Evolutionary conservation across 1,284 basidiomycete genomes (phyloP).

Genomic region (Vanrija pseudolonga): DNA sequence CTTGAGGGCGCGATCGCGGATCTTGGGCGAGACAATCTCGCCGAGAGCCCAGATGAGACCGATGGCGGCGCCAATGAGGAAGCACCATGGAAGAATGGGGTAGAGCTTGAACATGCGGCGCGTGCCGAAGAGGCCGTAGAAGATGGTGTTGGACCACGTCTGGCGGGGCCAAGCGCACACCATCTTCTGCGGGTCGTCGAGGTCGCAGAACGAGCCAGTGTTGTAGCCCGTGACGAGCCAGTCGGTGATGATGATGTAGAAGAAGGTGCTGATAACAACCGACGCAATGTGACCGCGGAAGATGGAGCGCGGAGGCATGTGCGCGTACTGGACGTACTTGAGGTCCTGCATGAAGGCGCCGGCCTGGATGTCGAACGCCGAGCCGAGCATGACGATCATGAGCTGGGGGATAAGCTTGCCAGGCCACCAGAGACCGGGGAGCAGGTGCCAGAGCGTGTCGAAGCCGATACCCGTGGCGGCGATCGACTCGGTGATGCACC

Average conservation of each 20-base stretch:
- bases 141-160: conserved; percentile 3
- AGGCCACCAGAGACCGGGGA: conserved; percentile 6
- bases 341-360: conserved; percentile 54
- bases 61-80: conserved; percentile 11
- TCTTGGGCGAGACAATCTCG: background rate
- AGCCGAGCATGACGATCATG: conserved; percentile 7
- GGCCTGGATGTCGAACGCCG: conserved; percentile 37
- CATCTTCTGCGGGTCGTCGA: conserved; percentile 1
- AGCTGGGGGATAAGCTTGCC: conserved; percentile 5
- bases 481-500: conserved; percentile 1
- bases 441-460: conserved; percentile 2
- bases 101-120: conserved; percentile 11
- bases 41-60: conserved; percentile 4
- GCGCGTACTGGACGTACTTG: conserved; percentile 55
- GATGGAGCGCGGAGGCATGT: conserved; percentile 48
- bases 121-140: conserved; percentile 13
- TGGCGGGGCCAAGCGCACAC: conserved; percentile 5
- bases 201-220: background rate
- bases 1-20: background rate
- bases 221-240: conserved; percentile 9
- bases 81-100: conserved; percentile 15
- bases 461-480: conserved; percentile 1
- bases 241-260: conserved; percentile 6
- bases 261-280: conserved; percentile 19
- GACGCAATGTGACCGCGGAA: conserved; percentile 67